phyloP scores from a whole-genome alignment of 371 early-diverging fungal genomes.

The Lichtheimia ornata region DNA sequence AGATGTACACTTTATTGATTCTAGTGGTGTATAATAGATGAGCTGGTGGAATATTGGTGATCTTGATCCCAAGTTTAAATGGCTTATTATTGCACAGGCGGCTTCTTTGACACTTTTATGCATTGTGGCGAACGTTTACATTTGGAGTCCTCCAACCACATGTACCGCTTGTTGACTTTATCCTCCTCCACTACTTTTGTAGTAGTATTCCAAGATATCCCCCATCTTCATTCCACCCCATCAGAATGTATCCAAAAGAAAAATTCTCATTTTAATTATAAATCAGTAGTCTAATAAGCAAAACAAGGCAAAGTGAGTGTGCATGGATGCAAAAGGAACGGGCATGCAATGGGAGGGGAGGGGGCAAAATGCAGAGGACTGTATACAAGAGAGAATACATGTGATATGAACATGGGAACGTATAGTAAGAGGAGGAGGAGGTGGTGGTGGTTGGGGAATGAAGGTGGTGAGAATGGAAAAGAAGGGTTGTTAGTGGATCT shows the following conservation, averaged over 20 bases:
- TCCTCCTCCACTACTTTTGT: no score
- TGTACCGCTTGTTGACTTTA: no score
- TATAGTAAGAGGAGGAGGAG: neutral
- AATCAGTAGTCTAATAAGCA: no score
- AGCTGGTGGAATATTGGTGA: constrained; percentile 16
- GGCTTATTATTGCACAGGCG: constrained; percentile 13
- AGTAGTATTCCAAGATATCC: no score
- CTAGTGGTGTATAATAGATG: neutral
- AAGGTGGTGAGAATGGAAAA: no score
- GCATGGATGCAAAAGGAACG: no score
- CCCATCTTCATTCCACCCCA: no score
- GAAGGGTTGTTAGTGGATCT: no score
- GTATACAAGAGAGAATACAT: neutral
- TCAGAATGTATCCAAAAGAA: no score
- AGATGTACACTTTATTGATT: neutral
- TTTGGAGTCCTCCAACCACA: constrained; percentile 9
- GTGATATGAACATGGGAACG: neutral
- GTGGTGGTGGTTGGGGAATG: neutral
- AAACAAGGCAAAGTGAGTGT: no score
- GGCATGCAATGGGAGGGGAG: neutral
- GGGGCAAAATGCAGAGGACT: neutral
- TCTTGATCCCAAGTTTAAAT: constrained; percentile 18
- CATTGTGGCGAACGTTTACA: constrained; percentile 12
- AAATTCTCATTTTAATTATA: no score
- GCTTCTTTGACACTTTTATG: constrained; percentile 10